phyloP scores from a whole-genome alignment of 2,329 filamentous ascomycete genomes.

The Paecilomyces variotii region DNA sequence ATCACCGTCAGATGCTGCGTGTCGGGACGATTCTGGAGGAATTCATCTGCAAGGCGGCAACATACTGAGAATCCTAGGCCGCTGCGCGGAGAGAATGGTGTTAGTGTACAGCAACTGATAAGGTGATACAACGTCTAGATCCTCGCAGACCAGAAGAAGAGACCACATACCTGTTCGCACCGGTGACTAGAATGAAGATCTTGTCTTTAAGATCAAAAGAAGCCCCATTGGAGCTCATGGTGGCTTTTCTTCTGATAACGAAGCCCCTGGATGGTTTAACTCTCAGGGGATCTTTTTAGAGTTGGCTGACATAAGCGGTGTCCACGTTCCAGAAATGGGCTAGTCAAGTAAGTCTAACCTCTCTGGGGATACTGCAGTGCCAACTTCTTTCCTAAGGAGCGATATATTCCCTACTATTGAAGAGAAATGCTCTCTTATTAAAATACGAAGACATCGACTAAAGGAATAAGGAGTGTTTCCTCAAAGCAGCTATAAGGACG shows the following conservation, averaged over 20 bases:
- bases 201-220: slow-evolving; percentile 13
- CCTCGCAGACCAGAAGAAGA: neutral
- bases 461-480: too few species aligned
- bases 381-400: too few species aligned
- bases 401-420: too few species aligned
- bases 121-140: too few species aligned
- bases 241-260: neutral
- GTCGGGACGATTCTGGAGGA: slow-evolving; percentile 61
- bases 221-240: neutral
- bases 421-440: too few species aligned
- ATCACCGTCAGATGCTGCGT: slow-evolving; percentile 68
- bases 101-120: slow-evolving; percentile 1
- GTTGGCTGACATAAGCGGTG: neutral
- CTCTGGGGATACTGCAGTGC: too few species aligned
- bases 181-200: slow-evolving; percentile 62
- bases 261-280: neutral
- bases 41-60: slow-evolving; percentile 81
- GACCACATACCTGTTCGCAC: slow-evolving; percentile 66
- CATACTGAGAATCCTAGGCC: slow-evolving; percentile 80
- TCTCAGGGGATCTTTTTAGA: neutral
- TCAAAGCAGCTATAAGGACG: too few species aligned
- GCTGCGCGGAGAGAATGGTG: slow-evolving; percentile 39
- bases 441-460: too few species aligned
- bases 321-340: too few species aligned
- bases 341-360: too few species aligned